phyloP scores from a whole-genome alignment of 2,329 filamentous ascomycete genomes.

The Dissoconium aciculare region DNA sequence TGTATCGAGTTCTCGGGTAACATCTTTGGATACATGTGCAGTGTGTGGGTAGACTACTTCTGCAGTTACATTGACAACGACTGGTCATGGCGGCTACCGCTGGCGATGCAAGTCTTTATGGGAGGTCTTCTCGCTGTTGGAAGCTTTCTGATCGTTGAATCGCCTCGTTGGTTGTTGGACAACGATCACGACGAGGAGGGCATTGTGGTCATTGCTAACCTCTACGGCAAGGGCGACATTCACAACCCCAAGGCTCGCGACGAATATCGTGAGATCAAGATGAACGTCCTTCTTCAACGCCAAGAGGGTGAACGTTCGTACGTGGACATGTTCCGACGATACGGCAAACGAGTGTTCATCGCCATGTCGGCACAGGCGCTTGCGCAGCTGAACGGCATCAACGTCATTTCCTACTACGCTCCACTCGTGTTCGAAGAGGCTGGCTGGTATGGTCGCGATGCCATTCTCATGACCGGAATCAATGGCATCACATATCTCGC shows the following conservation, averaged over 20 bases:
- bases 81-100: conserved; percentile 76
- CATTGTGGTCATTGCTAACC: conserved; percentile 93
- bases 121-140: conserved; percentile 70
- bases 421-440: conserved; percentile 93
- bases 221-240: conserved; percentile 91
- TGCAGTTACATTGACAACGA: conserved; percentile 79
- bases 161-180: conserved; percentile 90
- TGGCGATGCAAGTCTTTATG: conserved; percentile 91
- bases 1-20: conserved; percentile 98
- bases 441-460: conserved; percentile 82
- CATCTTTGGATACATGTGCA: conserved; percentile 87
- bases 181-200: conserved; percentile 97
- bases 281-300: conserved; percentile 82
- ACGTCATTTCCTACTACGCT: conserved; percentile 98
- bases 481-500: conserved; percentile 84
- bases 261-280: conserved; percentile 97
- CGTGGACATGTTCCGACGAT: conserved; percentile 83
- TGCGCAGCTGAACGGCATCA: conserved; percentile 95
- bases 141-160: conserved; percentile 89
- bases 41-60: conserved; percentile 97
- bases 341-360: conserved; percentile 85
- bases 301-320: conserved; percentile 93
- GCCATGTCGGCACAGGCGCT: conserved; percentile 96
- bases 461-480: conserved; percentile 92
- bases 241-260: conserved; percentile 84